These are phyloP conservation scores for Aspergillus taichungensis DNA, from an alignment of 495 filamentous ascomycete species.

Conservation along the genomic window DNA sequence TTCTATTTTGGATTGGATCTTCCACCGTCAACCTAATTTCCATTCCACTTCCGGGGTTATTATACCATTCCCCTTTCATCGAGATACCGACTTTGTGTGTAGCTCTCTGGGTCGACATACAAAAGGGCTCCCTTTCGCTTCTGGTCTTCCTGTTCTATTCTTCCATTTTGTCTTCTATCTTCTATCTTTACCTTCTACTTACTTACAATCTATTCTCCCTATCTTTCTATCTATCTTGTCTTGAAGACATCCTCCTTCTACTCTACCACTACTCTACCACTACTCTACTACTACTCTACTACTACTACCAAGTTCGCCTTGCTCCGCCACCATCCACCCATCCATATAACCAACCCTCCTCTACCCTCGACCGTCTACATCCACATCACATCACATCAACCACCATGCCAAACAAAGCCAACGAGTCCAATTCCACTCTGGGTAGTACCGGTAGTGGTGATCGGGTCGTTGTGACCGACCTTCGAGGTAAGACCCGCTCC, in stretches of 20 bases:
- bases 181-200: neutral
- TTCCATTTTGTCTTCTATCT: conserved; percentile 3
- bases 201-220: neutral
- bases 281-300: neutral
- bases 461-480: conserved; percentile 27
- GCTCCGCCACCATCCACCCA: conserved; percentile 6
- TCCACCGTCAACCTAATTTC: too few species aligned
- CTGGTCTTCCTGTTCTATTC: conserved; percentile 5
- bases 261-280: neutral
- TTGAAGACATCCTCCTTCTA: neutral
- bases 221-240: neutral
- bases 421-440: conserved; percentile 37
- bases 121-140: neutral
- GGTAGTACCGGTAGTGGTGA: conserved; percentile 32
- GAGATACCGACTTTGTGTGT: too few species aligned
- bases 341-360: too few species aligned
- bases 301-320: conserved; percentile 3
- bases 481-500: too few species aligned
- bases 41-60: too few species aligned
- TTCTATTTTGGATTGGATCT: too few species aligned
- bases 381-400: neutral
- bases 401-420: conserved; percentile 38
- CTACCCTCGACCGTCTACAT: too few species aligned
- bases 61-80: too few species aligned
- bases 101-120: too few species aligned